These are phyloP conservation scores for Cryptococcus amylolentus DNA, from an alignment of 1,284 basidiomycete genomes.

Conservation along the genomic window DNA sequence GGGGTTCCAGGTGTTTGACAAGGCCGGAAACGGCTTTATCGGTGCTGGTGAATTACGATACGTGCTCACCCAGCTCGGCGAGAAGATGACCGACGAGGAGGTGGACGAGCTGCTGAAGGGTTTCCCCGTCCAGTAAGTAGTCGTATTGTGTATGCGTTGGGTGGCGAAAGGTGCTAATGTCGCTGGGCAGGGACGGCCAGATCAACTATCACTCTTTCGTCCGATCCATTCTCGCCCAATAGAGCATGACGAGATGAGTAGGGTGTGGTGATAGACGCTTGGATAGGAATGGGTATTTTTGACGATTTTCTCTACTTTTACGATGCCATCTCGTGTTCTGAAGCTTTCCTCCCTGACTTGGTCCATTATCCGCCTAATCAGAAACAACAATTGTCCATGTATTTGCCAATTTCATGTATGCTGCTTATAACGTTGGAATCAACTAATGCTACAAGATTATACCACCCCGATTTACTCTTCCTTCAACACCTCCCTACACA, in stretches of 20 bases:
- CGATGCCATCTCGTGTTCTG: background rate
- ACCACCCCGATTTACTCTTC: conserved; percentile 2
- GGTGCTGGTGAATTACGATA: conserved; percentile 88
- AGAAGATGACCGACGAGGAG: conserved; percentile 97
- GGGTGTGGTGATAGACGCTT: background rate
- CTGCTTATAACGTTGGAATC: background rate
- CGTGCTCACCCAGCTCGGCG: conserved; percentile 90
- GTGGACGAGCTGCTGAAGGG: conserved; percentile 97
- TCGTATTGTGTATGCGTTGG: background rate
- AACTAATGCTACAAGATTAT: background rate
- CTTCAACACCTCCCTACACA: conserved; percentile 37
- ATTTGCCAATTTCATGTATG: background rate
- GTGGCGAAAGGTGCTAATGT: background rate
- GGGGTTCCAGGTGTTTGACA: conserved; percentile 99
- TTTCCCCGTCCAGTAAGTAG: conserved; percentile 42
- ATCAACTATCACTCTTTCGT: conserved; percentile 97
- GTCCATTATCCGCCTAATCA: background rate
- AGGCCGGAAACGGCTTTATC: conserved; percentile 95
- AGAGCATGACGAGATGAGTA: conserved; percentile 3
- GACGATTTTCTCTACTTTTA: background rate
- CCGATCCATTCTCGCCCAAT: conserved; percentile 83
- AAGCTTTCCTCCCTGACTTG: no score
- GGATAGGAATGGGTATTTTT: background rate
- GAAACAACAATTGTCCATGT: background rate
- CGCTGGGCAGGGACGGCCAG: conserved; percentile 73